These are phyloP conservation scores for Hyaloscypha finlandica DNA, from an alignment of 495 filamentous ascomycete species.

Conservation along the genomic window DNA sequence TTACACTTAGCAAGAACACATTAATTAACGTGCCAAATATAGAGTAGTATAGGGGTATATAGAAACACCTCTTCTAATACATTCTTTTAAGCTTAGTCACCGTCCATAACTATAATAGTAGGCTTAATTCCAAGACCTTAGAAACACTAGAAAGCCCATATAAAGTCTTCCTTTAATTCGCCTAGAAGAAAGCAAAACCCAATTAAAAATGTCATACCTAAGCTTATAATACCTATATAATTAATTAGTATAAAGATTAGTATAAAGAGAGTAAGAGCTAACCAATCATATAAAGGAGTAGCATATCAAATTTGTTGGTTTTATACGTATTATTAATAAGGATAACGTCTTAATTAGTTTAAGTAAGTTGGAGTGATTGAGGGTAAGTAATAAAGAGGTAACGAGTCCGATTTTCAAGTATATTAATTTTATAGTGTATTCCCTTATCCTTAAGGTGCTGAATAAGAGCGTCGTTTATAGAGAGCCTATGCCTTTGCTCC, in stretches of 20 bases:
- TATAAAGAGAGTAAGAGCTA: neutral
- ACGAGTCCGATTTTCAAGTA: neutral
- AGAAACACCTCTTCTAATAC: neutral
- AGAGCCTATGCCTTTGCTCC: conserved; percentile 1
- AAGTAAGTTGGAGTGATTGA: neutral
- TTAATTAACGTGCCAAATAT: conserved; percentile 2
- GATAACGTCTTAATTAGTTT: conserved; percentile 1
- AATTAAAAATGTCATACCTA: neutral
- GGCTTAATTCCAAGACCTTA: neutral
- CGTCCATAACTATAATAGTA: neutral
- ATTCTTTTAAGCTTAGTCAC: conserved; percentile 3
- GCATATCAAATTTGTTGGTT: conserved; percentile 2
- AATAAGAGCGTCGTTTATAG: neutral
- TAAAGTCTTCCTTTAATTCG: neutral
- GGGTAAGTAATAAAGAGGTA: conserved; percentile 1
- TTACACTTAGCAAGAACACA: conserved; percentile 4
- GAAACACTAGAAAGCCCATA: neutral
- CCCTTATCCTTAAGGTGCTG: neutral
- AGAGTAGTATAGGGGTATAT: neutral
- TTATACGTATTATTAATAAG: neutral
- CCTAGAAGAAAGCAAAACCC: conserved; percentile 1
- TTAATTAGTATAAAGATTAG: conserved; percentile 7
- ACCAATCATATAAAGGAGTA: neutral
- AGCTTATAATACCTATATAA: conserved; percentile 6
- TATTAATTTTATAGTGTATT: conserved; percentile 2